Evolutionary conservation across 441 rosid species (phyloP).

Genomic region (Pelargonium exstipulatum): DNA sequence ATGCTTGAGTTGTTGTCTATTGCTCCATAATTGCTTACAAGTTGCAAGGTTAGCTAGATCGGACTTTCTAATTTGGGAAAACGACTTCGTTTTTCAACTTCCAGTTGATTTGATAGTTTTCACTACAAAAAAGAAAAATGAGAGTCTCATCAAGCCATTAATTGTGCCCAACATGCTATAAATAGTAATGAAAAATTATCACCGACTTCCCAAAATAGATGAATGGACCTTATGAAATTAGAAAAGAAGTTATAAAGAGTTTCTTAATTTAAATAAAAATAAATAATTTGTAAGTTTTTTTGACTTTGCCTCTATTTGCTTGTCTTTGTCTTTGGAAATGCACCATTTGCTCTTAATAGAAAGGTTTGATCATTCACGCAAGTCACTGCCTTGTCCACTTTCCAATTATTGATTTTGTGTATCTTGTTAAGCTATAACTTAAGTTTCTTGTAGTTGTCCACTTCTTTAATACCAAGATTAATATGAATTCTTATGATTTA

Average conservation of each 20-base stretch:
- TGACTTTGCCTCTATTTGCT: neutral
- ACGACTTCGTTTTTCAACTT: neutral
- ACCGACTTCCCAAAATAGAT: neutral
- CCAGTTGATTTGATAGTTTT: neutral
- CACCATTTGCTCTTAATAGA: neutral
- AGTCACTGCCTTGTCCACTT: too few species aligned
- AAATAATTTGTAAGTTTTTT: too few species aligned
- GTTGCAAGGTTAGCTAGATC: neutral
- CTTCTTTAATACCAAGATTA: neutral
- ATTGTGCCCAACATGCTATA: neutral
- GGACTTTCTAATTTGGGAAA: neutral
- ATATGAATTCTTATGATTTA: neutral
- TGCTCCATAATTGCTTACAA: neutral
- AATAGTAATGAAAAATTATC: neutral
- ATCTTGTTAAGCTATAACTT: too few species aligned
- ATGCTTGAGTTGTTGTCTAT: neutral
- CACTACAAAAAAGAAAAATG: neutral
- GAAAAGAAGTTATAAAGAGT: too few species aligned
- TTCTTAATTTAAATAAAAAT: too few species aligned
- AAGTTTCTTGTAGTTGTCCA: neutral
- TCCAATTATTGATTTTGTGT: too few species aligned
- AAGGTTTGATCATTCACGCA: neutral
- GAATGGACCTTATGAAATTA: neutral
- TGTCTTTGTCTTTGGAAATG: neutral
- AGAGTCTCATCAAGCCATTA: neutral